Evolutionary conservation across 306 rosid genomes (phyloP), one percentile per base, ranked within the genome.

Genomic region (Quercus gilva): DNA sequence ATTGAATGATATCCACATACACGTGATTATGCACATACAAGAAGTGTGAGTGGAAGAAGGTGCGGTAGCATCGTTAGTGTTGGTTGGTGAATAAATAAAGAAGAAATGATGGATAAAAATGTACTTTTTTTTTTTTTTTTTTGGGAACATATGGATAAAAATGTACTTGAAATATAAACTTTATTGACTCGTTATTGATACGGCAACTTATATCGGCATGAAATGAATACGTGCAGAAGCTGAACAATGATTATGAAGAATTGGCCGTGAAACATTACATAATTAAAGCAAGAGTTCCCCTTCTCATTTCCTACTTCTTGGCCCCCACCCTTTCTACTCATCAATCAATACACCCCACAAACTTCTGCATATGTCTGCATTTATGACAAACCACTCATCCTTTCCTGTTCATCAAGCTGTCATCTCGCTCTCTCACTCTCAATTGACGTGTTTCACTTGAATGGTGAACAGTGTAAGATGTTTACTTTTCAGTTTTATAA

Each of bases 201-300:
- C 26, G 57, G 58, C 74, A 35, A 33, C 77, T 23, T 18, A 5
- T 49, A 43, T 19, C 25, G 14, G 6, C 23, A 19, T 15, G 55
- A 52, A 41, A 41, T 8, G 45, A 41, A 41, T 41, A 59, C 17
- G 52, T 20, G 59, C 73, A 75, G 71, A 78, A 29, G 79, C n/a
- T 78, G 52, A 65, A 73, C 74, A 56, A 72, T 72, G 55, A 82
- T 76, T 76, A 73, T 64, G 18, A 57, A 64, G 25, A 56, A 73
- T 56, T 71, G 41, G 57, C 76, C 80, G 71, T 68, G 75, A 80
- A 23, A 35, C 28, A 56, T 21, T 71, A 45, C 56, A 82, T 82
- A 51, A 77, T 76, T 63, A 76, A 76, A 76, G 81, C 1, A 76
- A 77, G 2, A 53, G 20, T 74, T 72, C 57, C 65, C 75, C 64